phyloP scores from a whole-genome alignment of 2,329 filamentous ascomycete genomes.

The Aureobasidium zeae region DNA sequence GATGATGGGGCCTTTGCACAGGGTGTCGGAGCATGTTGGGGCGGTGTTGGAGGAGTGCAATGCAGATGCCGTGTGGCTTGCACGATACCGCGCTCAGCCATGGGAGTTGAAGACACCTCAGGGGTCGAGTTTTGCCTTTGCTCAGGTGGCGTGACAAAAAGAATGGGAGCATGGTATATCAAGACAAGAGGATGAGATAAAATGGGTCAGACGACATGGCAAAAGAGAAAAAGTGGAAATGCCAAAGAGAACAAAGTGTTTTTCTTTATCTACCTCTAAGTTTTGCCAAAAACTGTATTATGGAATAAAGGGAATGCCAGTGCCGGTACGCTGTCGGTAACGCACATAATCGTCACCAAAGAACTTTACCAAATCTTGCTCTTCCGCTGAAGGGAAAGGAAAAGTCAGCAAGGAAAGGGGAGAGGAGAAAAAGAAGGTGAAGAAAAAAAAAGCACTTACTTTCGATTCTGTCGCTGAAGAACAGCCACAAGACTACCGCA shows the following conservation, averaged over 20 bases:
- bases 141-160: too few species aligned
- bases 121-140: conserved; percentile 3
- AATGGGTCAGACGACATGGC: too few species aligned
- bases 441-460: conserved; percentile 40
- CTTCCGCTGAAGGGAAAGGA: conserved; percentile 56
- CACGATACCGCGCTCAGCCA: background rate
- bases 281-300: too few species aligned
- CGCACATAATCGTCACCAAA: conserved; percentile 73
- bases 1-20: conserved; percentile 41
- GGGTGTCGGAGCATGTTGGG: conserved; percentile 40
- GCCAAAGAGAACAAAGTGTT: too few species aligned
- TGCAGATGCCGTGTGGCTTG: conserved; percentile 69
- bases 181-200: too few species aligned
- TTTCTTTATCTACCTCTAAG: too few species aligned
- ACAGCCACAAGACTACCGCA: conserved; percentile 67
- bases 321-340: conserved; percentile 62
- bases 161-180: too few species aligned
- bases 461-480: conserved; percentile 66
- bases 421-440: background rate
- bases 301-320: conserved; percentile 69
- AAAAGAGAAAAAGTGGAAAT: too few species aligned
- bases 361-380: conserved; percentile 66
- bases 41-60: conserved; percentile 56
- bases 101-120: background rate
- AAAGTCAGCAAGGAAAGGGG: conserved; percentile 13